These are phyloP conservation scores for Thamnidium elegans DNA, from an alignment of 192 early-diverging fungal species.

Conservation along the genomic window DNA sequence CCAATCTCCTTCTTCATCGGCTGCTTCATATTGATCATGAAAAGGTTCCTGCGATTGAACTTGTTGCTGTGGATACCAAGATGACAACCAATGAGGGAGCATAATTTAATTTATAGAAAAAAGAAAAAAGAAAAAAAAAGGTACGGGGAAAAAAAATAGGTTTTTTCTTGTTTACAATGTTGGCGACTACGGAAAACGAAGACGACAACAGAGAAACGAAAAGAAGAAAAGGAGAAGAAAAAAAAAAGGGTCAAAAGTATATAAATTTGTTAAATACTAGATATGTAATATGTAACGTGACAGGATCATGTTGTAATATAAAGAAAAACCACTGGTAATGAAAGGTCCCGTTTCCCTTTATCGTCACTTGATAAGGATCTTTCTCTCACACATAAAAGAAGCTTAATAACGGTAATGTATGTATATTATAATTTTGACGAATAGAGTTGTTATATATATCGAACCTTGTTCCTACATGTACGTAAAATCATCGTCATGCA, in stretches of 20 bases:
- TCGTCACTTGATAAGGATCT: too few species aligned
- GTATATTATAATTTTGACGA: too few species aligned
- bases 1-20: slow-evolving; percentile 18
- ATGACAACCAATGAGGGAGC: slow-evolving; percentile 17
- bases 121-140: not conserved
- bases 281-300: slow-evolving; percentile 9
- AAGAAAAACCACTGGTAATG: not conserved
- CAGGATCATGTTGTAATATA: slow-evolving; percentile 5
- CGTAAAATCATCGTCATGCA: too few species aligned
- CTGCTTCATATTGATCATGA: slow-evolving; percentile 10
- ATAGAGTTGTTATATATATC: too few species aligned
- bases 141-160: not conserved
- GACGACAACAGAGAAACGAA: slow-evolving; percentile 14
- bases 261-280: slow-evolving; percentile 1
- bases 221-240: slow-evolving; percentile 4
- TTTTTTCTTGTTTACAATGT: slow-evolving; percentile 8
- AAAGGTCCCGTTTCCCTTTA: too few species aligned
- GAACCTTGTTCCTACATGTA: too few species aligned
- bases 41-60: slow-evolving; percentile 3
- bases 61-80: slow-evolving; percentile 14
- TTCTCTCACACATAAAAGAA: too few species aligned
- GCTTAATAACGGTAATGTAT: too few species aligned
- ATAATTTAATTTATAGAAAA: slow-evolving; percentile 20
- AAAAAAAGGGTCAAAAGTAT: not conserved
- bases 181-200: not conserved